Evolutionary conservation across 768 basidiomycete genomes (phyloP).

Genomic region (Paxillus ammoniavirescens): DNA sequence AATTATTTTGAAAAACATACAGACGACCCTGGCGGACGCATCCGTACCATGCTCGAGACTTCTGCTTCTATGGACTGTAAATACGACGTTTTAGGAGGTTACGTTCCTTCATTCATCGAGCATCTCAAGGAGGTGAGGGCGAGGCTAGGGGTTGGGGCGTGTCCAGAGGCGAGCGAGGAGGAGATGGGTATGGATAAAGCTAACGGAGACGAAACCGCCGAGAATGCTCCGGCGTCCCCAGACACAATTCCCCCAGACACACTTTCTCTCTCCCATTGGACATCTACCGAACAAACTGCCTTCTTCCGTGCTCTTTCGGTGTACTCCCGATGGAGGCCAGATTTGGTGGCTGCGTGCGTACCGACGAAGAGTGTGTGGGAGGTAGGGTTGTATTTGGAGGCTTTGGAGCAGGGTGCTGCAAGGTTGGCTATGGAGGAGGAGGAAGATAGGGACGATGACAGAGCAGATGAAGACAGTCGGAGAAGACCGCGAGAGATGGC

Average conservation of each 20-base stretch:
- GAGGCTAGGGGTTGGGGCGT: constrained; percentile 13
- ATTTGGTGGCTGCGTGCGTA: constrained; percentile 70
- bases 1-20: neutral
- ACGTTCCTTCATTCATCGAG: constrained; percentile 24
- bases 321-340: constrained; percentile 71
- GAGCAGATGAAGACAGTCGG: constrained; percentile 9
- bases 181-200: neutral
- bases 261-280: constrained; percentile 45
- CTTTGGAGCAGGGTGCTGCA: constrained; percentile 37
- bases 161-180: neutral
- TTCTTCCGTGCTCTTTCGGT: constrained; percentile 72
- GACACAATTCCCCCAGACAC: neutral
- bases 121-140: constrained; percentile 25
- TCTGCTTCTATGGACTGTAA: constrained; percentile 8
- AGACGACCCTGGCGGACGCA: neutral
- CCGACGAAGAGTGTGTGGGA: constrained; percentile 65
- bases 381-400: constrained; percentile 64
- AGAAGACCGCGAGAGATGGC: neutral
- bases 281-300: constrained; percentile 57
- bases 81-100: constrained; percentile 19
- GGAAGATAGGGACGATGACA: constrained; percentile 20
- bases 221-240: neutral
- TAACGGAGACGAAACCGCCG: neutral
- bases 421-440: constrained; percentile 17
- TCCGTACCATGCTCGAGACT: neutral